Conservation (phyloP, 768 basidiomycete genomes). For the Rhodocollybia butyracea region DNA sequence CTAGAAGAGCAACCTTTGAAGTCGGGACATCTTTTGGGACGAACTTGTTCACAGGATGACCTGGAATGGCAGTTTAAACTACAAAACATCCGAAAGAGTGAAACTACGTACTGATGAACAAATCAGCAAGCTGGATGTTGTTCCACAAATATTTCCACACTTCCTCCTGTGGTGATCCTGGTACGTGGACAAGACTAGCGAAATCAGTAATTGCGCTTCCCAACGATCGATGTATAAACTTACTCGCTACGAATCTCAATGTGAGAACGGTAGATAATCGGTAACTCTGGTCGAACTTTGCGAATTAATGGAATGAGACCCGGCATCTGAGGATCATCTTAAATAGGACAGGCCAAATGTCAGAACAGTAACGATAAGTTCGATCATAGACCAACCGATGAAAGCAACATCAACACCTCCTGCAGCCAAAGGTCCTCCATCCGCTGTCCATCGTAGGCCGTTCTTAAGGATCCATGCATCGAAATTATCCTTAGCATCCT, state of each 20-base stretch:
- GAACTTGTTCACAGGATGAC: slow-evolving; percentile 91
- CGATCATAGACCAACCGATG: slow-evolving; percentile 53
- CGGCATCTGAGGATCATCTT: slow-evolving; percentile 90
- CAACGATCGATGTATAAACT: background rate
- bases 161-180: slow-evolving; percentile 82
- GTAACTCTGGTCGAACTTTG: slow-evolving; percentile 77
- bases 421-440: slow-evolving; percentile 78
- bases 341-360: slow-evolving; percentile 8
- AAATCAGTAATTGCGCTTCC: background rate
- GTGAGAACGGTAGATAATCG: slow-evolving; percentile 92
- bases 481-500: slow-evolving; percentile 75
- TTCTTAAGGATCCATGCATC: slow-evolving; percentile 91
- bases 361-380: slow-evolving; percentile 1
- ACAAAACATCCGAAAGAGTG: background rate
- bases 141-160: slow-evolving; percentile 97
- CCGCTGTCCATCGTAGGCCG: slow-evolving; percentile 82
- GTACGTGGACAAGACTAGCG: slow-evolving; percentile 56
- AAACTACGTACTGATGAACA: slow-evolving; percentile 72
- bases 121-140: slow-evolving; percentile 84
- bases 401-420: slow-evolving; percentile 88
- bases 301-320: slow-evolving; percentile 92
- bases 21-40: slow-evolving; percentile 82
- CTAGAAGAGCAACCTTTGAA: slow-evolving; percentile 68
- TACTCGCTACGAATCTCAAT: slow-evolving; percentile 88
- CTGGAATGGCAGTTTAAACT: slow-evolving; percentile 23